Evolutionary conservation across 2,329 filamentous ascomycete genomes (phyloP), one percentile per base, ranked within the genome.

Genomic region (Penicillium sp.): DNA sequence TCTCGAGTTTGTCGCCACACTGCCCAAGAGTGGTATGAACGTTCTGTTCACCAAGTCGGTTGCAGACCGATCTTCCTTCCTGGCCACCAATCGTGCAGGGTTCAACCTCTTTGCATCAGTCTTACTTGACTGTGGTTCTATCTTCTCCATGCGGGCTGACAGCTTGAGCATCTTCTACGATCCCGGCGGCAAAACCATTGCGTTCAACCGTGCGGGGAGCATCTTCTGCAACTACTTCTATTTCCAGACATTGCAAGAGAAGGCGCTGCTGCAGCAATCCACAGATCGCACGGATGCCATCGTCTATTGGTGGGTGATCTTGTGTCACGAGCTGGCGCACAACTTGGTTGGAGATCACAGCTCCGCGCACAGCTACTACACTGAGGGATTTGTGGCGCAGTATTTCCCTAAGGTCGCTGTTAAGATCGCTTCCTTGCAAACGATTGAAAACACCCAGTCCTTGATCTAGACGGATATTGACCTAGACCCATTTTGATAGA

Each of bases 241-340:
- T 78, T 97, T 92, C 71, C 75, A 88, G 56, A 86, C 93, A 66
- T 75, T 97, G 31, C 93, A 97, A 67, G 79, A 84, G 42, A 66
- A 75, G 13, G 72, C 78, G 58, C 71, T 85, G 45, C 67, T 72
- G 18, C 60, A 67, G 21, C 69, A 62, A 45, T 75, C 53, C 45
- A 70, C 67, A 45, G 83, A 77, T 14, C 85, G 79, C 68, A 79
- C 84, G 4, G 88, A 94, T 56, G 90, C 90, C 3, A 78, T 85
- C 53, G 83, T 88, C 1, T 96, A 92, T 79, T 97, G 93, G 93
- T 97, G 89, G 84, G 89, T 96, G 59, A 92, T 94, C n/a, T 72
- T 97, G 57, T 95, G 92, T 58, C 94, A 99, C 71, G 95, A 99
- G 76, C 76, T 99, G 72, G 92, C 94, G 54, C 94, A 99, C 75